Percentiles rank a stretch among this genome's conserved stretches.
Evolutionary conservation across 208 protist genomes (phyloP).

Genomic region (Trypanosoma lewisi): DNA sequence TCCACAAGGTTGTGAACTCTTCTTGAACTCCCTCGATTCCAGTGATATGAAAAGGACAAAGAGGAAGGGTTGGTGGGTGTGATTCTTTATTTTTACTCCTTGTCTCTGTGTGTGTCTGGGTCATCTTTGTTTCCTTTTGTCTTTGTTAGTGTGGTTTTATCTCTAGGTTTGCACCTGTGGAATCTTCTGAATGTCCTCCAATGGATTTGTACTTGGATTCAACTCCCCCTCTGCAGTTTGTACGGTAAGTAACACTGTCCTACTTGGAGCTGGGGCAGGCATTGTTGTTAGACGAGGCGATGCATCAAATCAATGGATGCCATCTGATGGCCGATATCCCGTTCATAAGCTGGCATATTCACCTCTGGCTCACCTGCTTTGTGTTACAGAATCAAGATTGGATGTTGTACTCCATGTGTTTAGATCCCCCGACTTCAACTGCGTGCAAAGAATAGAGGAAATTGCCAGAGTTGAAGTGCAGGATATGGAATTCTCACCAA

Average conservation of each 20-base stretch:
- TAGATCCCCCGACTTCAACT: slow-evolving; percentile 33
- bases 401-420: slow-evolving; percentile 58
- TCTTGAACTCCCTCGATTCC: no score
- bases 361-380: slow-evolving; percentile 35
- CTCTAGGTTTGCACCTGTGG: not conserved
- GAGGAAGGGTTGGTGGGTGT: not conserved
- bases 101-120: not conserved
- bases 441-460: slow-evolving; percentile 41
- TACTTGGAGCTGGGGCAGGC: slow-evolving; percentile 44
- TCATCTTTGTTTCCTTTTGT: slow-evolving; percentile 10
- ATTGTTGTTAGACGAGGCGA: slow-evolving; percentile 31
- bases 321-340: slow-evolving; percentile 42
- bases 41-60: no score
- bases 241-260: slow-evolving; percentile 27
- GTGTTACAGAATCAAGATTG: slow-evolving; percentile 53
- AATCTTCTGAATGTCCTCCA: slow-evolving; percentile 6
- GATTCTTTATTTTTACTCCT: not conserved
- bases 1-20: no score
- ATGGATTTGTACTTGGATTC: slow-evolving; percentile 33
- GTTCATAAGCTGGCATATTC: slow-evolving; percentile 49
- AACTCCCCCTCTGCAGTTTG: slow-evolving; percentile 31
- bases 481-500: slow-evolving; percentile 50
- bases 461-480: slow-evolving; percentile 44
- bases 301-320: slow-evolving; percentile 49
- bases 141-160: slow-evolving; percentile 21